Evolutionary conservation across 164 flowering plant genomes (phyloP).

Genomic region (Kingdonia uniflora): DNA sequence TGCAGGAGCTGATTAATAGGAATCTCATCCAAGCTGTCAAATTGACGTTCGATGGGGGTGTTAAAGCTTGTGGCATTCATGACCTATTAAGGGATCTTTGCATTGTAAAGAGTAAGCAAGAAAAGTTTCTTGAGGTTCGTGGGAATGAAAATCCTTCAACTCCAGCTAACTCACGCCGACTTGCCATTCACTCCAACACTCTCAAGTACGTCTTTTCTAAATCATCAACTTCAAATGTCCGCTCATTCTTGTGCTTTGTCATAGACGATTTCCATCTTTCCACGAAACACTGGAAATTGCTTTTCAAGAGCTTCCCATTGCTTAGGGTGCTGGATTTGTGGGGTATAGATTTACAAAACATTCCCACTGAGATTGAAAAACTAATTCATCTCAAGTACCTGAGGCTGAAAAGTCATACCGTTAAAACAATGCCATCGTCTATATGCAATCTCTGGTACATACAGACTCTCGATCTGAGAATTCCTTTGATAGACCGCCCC

Average conservation of each 20-base stretch:
- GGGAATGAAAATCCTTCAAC: not conserved
- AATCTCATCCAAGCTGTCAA: not conserved
- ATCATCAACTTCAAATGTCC: not conserved
- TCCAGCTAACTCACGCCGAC: not conserved
- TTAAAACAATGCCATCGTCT: constrained; percentile 7
- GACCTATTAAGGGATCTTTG: constrained; percentile 8
- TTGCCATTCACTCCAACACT: not conserved
- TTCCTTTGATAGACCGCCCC: not conserved
- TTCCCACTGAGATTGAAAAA: constrained; percentile 7
- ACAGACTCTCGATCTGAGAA: constrained; percentile 10
- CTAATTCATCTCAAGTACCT: constrained; percentile 22
- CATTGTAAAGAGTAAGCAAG: constrained; percentile 5
- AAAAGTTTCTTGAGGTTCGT: constrained; percentile 1
- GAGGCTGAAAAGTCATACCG: not conserved
- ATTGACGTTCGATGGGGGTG: constrained; percentile 1
- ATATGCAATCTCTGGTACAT: constrained; percentile 13
- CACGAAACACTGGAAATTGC: not conserved
- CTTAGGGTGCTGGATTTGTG: constrained; percentile 5
- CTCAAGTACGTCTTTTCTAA: not conserved
- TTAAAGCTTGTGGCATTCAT: constrained; percentile 9
- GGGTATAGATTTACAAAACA: too few relatives aligned
- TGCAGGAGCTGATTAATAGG: not conserved
- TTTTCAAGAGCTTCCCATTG: not conserved
- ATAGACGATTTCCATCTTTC: not conserved
- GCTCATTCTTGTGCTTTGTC: not conserved